These are phyloP conservation scores for Fennellomyces sp. DNA, from an alignment of 371 early-diverging fungal genomes.

Conservation along the genomic window DNA sequence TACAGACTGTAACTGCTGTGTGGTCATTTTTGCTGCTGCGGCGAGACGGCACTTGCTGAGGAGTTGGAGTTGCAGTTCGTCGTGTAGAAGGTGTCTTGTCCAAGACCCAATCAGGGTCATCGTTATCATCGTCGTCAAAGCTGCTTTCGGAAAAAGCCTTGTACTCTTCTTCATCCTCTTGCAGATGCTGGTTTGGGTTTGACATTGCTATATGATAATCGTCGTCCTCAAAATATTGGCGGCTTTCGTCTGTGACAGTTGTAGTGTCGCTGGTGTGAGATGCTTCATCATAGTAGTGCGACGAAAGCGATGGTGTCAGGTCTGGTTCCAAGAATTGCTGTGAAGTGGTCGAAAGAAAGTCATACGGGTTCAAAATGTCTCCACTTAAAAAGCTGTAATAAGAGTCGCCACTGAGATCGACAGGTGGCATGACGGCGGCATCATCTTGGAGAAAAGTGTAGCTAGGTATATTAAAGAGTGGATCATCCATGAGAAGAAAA, in stretches of 20 bases:
- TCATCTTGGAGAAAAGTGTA: background rate
- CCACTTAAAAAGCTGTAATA: background rate
- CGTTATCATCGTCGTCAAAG: background rate
- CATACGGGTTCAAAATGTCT: background rate
- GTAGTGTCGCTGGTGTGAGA: no score
- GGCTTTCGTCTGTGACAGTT: no score
- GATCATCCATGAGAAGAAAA: background rate
- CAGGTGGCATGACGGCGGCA: no score
- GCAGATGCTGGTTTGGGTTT: background rate
- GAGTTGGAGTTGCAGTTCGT: background rate
- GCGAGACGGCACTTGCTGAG: background rate
- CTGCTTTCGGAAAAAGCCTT: background rate
- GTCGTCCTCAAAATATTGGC: no score
- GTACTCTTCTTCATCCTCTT: background rate
- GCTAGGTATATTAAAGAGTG: constrained; percentile 1
- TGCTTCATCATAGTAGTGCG: no score
- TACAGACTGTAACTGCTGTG: constrained; percentile 57
- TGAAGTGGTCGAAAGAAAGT: background rate
- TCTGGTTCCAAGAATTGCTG: no score
- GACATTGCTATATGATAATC: background rate
- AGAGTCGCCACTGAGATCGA: background rate
- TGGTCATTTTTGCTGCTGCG: background rate
- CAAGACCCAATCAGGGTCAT: constrained; percentile 5
- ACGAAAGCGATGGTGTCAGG: no score
- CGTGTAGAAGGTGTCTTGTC: background rate